Evolutionary conservation across 495 filamentous ascomycete species (phyloP).

Genomic region (Penicillium tannophilum): DNA sequence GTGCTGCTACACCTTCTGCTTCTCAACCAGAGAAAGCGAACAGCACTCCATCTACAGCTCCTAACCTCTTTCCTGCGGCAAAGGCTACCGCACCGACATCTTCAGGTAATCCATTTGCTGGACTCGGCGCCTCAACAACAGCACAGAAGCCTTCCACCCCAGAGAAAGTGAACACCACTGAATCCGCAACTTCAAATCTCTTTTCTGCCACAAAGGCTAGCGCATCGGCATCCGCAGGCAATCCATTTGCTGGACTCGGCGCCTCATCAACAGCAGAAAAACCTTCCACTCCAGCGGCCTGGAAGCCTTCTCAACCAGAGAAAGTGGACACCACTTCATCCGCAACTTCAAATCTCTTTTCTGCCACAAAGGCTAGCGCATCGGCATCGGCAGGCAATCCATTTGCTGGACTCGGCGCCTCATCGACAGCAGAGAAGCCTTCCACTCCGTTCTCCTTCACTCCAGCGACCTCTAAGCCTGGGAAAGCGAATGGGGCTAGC

Average conservation of each 20-base stretch:
- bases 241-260: constrained; percentile 14
- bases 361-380: neutral
- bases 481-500: neutral
- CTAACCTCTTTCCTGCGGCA: neutral
- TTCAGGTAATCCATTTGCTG: constrained; percentile 25
- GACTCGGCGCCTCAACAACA: constrained; percentile 9
- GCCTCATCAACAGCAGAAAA: constrained; percentile 10
- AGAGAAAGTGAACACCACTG: neutral
- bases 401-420: neutral
- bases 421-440: neutral
- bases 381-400: neutral
- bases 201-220: neutral
- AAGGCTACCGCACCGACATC: constrained; percentile 10
- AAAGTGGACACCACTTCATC: neutral
- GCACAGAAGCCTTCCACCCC: constrained; percentile 10
- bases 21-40: neutral
- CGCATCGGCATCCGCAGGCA: constrained; percentile 12
- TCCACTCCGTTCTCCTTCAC: constrained; percentile 2
- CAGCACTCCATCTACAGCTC: neutral
- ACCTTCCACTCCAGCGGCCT: constrained; percentile 6
- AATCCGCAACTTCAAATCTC: neutral
- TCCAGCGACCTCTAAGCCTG: constrained; percentile 9
- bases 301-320: neutral
- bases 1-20: neutral
- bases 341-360: neutral